phyloP scores from a whole-genome alignment of 345 rosid genomes.

The Aquilaria sinensis region DNA sequence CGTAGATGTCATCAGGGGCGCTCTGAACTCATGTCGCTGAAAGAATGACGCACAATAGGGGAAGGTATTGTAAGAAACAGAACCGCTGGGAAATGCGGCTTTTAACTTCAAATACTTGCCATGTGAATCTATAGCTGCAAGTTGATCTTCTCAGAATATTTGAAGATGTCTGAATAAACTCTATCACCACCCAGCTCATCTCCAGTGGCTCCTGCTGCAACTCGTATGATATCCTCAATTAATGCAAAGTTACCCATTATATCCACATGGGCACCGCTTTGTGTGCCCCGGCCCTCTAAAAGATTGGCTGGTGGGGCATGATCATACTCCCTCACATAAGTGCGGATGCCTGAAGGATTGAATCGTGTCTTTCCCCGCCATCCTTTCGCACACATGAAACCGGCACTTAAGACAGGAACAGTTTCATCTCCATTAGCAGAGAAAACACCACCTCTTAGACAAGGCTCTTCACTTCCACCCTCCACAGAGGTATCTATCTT shows the following conservation, averaged over 20 bases:
- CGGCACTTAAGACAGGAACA: constrained; percentile 62
- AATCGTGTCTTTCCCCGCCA: constrained; percentile 75
- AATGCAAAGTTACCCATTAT: constrained; percentile 76
- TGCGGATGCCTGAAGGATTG: constrained; percentile 58
- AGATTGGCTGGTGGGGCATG: constrained; percentile 69
- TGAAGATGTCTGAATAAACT: constrained; percentile 52
- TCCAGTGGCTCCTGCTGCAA: constrained; percentile 61
- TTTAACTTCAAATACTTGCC: constrained; percentile 16
- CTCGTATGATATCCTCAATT: constrained; percentile 60
- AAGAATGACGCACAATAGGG: too few relatives aligned
- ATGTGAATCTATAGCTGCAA: constrained; percentile 33
- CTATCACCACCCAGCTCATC: constrained; percentile 55
- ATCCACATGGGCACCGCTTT: constrained; percentile 74
- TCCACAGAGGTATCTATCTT: constrained; percentile 57
- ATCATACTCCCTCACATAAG: constrained; percentile 49
- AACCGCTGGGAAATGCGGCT: not conserved
- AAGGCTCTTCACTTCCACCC: constrained; percentile 35
- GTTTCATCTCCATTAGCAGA: constrained; percentile 63
- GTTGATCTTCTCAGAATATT: constrained; percentile 53
- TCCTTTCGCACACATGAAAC: constrained; percentile 70
- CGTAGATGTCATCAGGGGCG: too few relatives aligned
- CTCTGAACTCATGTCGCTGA: too few relatives aligned
- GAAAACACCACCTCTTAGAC: constrained; percentile 62
- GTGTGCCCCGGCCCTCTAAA: constrained; percentile 68
- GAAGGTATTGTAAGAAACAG: not conserved